Evolutionary conservation across 345 rosid genomes (phyloP).

Genomic region (Erodium maritimum): DNA sequence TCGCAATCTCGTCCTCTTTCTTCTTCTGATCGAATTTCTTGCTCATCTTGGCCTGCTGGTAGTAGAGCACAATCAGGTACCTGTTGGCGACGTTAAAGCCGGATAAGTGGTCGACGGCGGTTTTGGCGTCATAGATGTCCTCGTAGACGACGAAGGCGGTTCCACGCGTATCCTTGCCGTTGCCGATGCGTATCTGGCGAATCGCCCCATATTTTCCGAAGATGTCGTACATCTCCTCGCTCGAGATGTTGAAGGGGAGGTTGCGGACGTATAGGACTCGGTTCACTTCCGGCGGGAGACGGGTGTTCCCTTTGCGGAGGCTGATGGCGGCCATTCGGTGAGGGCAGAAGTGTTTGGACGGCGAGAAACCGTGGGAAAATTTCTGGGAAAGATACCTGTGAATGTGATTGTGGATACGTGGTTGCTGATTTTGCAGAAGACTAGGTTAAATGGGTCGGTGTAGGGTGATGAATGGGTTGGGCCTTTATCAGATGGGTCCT

Average conservation of each 20-base stretch:
- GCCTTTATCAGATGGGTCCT: too few species aligned
- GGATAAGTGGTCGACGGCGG: slow-evolving; percentile 91
- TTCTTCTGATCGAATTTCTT: slow-evolving; percentile 88
- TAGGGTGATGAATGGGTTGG: too few species aligned
- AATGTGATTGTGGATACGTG: too few species aligned
- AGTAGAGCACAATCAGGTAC: slow-evolving; percentile 80
- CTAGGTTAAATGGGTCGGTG: too few species aligned
- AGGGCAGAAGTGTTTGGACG: too few species aligned
- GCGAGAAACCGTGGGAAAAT: too few species aligned
- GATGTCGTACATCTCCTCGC: slow-evolving; percentile 99
- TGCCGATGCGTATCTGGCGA: slow-evolving; percentile 90
- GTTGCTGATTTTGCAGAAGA: too few species aligned
- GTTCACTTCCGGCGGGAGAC: slow-evolving; percentile 92
- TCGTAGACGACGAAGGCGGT: slow-evolving; percentile 93
- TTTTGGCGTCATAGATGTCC: slow-evolving; percentile 94
- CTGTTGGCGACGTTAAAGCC: slow-evolving; percentile 96
- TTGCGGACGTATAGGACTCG: slow-evolving; percentile 89
- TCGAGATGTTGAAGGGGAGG: slow-evolving; percentile 91
- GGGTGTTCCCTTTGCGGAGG: slow-evolving; percentile 73
- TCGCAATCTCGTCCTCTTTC: slow-evolving; percentile 71
- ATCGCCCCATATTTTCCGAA: slow-evolving; percentile 96
- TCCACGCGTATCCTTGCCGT: slow-evolving; percentile 79
- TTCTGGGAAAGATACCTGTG: too few species aligned
- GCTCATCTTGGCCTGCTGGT: slow-evolving; percentile 90
- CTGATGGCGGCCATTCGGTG: slow-evolving; percentile 49